Percentiles rank a stretch among this genome's conserved stretches.
Conservation (phyloP, 2,329 filamentous ascomycete species). For the Lasiodiplodia theobromae region DNA sequence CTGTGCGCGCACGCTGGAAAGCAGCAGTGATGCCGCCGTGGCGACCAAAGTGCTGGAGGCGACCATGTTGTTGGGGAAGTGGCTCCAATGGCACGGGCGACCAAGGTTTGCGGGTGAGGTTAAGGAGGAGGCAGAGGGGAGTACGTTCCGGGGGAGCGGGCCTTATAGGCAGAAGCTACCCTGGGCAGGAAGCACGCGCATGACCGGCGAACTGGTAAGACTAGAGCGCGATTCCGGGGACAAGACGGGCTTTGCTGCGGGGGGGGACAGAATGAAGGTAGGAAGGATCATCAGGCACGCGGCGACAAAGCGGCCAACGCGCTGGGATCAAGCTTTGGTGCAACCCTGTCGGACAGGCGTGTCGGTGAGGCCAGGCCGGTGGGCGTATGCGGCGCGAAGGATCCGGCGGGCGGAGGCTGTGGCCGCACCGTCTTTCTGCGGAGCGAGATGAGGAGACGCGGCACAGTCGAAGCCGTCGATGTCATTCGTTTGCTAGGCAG, state of each 20-base stretch:
- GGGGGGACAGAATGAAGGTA: constrained; percentile 15
- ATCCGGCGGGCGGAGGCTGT: constrained; percentile 23
- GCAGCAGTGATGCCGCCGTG: not conserved
- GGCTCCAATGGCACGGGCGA: constrained; percentile 1
- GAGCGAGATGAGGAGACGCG: constrained; percentile 15
- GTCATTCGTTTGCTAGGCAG: constrained; percentile 2
- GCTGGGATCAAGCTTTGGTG: constrained; percentile 28
- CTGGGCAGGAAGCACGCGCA: not conserved
- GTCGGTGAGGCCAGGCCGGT: constrained; percentile 26
- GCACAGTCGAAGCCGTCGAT: constrained; percentile 7
- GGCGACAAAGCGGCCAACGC: constrained; percentile 15
- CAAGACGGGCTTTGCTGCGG: constrained; percentile 5
- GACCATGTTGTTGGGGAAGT: constrained; percentile 9
- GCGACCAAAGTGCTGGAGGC: not conserved
- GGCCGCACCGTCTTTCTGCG: not conserved
- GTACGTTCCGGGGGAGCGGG: not conserved
- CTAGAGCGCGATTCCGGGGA: constrained; percentile 5
- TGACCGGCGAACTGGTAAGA: constrained; percentile 23
- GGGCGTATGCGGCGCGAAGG: constrained; percentile 20
- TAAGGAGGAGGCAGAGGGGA: not conserved
- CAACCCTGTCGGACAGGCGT: constrained; percentile 17
- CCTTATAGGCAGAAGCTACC: constrained; percentile 17
- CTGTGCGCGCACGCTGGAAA: constrained; percentile 12
- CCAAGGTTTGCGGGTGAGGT: not conserved
- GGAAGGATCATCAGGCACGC: constrained; percentile 28